Evolutionary conservation across 2,329 filamentous ascomycete genomes (phyloP), one percentile per base, ranked within the genome.

Genomic region (Ustulina deusta): DNA sequence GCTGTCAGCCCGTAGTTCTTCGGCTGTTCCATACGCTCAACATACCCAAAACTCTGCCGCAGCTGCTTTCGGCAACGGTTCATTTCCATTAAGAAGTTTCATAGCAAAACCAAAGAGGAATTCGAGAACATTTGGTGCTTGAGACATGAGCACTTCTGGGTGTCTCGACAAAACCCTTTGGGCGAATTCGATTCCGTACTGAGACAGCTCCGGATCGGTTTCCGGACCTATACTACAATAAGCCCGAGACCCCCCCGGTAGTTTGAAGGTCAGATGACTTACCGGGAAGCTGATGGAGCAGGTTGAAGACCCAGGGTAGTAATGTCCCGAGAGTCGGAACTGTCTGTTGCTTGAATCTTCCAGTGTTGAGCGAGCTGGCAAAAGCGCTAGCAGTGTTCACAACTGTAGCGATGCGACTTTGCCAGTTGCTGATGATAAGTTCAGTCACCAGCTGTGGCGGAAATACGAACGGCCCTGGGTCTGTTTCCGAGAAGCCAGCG

Each of bases 391-490:
- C 90, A 3, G 91, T 92, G 63, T 88, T 89, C 34, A 96, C 86
- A 10, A 94, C 83, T 3, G 87, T 85, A 2, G 91, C 91, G 42
- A 93, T 83, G 52, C 91, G 90, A 10, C 87, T 91, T n/a, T 86
- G 81, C 42, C 86, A 79, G 1, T 80, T 83, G 25, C 85, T 86
- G 3, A 86, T 83, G 54, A 96, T 83, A 76, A 92, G 91, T 48
- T 88, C 83, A 11, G 89, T 87, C n/a, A 92, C 87, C 70, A 89
- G 84, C 0, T 85, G 81, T 0, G 91, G 84, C 2, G 90, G 86
- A 68, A 97, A 88, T 9, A 94, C 92, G 73, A 96, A 95, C 0
- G 92, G 91, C 0, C 93, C 93, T 2, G 91, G 87, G 29, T 89
- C 86, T 0, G 84, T 86, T 78, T 97, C 93, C 0, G 90, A 90